Base-by-base conservation (phyloP, 257 asterid species). In the Scutellaria minor region DNA sequence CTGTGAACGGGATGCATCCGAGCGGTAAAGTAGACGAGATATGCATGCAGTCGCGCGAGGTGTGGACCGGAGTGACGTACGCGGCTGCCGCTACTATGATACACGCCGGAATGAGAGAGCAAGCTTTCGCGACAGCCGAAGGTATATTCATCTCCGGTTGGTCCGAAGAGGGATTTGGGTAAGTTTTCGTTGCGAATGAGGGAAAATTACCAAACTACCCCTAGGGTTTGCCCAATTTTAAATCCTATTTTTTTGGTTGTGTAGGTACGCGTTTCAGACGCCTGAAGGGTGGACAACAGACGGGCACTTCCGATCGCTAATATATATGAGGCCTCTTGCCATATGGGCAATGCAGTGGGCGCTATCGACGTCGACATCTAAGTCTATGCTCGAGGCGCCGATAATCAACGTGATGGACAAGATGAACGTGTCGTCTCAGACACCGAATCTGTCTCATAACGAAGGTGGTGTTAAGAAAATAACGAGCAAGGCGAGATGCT, bases 301-400 rank as follows among this genome's bases (percentile, higher is more conserved):
- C n/a, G 99, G 99, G 57, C 97, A 92, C 77, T 95, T 92, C 42
- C 87, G 99, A 14, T 95, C 99, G n/a, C 90, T 92, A 1, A 77
- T 85, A 83, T 95, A 95, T 41, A 95, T 95, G 99, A 87, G 99
- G 71, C 99, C 99, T 2, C 96, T 95, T 3, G 60, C 98, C 6
- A 95, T 95, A 74, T 95, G 99, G 99, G 97, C 89, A 39, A 95
- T 95, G 98, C 99, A 95, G 27, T 79, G 85, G 79, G 99, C 99
- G 1, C 64, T 95, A 47, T 9, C 97, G 0, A 40, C 84, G 6
- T 9, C 97, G 0, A 40, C 84, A 6, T 75, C 89, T 0, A 87
- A 74, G 4, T 91, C 99, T 1, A 37, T 12, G 52, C 71, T 79
- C 15, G 79, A 76, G 35, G 55, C 78, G 24, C 53, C 53, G 0